These are phyloP conservation scores for Delphinella strobiligena DNA, from an alignment of 2,329 filamentous ascomycete genomes.

Conservation along the genomic window DNA sequence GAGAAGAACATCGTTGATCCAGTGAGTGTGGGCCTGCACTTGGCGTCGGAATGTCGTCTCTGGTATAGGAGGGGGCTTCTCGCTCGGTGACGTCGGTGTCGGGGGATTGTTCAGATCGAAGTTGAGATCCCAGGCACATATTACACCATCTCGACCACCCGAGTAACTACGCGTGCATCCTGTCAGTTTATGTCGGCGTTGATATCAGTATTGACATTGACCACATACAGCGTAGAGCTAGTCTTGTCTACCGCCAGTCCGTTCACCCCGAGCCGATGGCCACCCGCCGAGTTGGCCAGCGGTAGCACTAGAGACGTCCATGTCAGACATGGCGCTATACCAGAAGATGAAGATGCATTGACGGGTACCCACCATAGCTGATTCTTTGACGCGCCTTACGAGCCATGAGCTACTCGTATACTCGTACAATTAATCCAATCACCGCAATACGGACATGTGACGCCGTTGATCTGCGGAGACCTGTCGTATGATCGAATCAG, in stretches of 20 bases:
- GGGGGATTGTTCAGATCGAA: slow-evolving; percentile 45
- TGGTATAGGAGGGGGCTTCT: slow-evolving; percentile 19
- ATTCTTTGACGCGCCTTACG: slow-evolving; percentile 42
- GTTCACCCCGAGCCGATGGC: slow-evolving; percentile 89
- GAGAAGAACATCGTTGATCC: slow-evolving; percentile 87
- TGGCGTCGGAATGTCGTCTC: slow-evolving; percentile 47
- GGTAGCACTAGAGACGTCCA: slow-evolving; percentile 53
- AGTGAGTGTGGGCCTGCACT: slow-evolving; percentile 79
- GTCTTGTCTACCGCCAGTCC: slow-evolving; percentile 76
- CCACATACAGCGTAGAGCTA: slow-evolving; percentile 79
- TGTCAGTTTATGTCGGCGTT: slow-evolving; percentile 16
- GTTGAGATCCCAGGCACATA: slow-evolving; percentile 90
- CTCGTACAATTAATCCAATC: no score
- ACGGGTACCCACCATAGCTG: slow-evolving; percentile 41
- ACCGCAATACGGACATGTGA: no score
- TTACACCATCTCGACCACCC: slow-evolving; percentile 83
- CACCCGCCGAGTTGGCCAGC: slow-evolving; percentile 61
- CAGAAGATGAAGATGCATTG: no score
- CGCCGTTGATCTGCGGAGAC: no score
- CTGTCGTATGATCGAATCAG: no score
- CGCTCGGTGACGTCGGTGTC: slow-evolving; percentile 17
- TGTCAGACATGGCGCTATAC: no score
- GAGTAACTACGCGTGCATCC: slow-evolving; percentile 72
- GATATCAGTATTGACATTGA: no score
- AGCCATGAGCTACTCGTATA: slow-evolving; percentile 36